phyloP scores from a whole-genome alignment of 305 asterid species.

The Plantago rigida region DNA sequence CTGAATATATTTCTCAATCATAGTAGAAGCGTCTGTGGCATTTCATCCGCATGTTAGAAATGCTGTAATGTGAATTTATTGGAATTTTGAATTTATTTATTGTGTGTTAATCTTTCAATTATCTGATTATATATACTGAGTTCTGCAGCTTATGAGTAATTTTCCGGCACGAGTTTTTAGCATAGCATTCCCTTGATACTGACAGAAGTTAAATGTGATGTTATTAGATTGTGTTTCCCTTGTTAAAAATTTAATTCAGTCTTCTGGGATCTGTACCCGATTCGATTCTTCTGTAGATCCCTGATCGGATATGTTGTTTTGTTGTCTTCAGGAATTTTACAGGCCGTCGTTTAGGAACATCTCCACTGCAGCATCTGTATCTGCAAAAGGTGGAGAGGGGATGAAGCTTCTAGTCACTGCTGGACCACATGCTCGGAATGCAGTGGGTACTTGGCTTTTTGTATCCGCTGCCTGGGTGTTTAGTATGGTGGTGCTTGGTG shows the following conservation, averaged over 20 bases:
- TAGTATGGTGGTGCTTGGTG: slow-evolving; percentile 92
- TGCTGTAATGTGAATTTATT: too few relatives aligned
- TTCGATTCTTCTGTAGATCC: background rate
- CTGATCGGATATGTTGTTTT: background rate
- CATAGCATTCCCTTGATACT: background rate
- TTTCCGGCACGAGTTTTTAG: background rate
- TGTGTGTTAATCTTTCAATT: background rate
- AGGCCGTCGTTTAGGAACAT: slow-evolving; percentile 39
- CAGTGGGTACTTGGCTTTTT: slow-evolving; percentile 81
- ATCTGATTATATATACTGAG: background rate
- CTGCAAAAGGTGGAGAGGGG: slow-evolving; percentile 41
- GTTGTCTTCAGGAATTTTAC: slow-evolving; percentile 37
- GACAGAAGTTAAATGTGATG: too few relatives aligned
- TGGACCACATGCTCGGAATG: slow-evolving; percentile 66
- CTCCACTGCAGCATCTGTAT: slow-evolving; percentile 42
- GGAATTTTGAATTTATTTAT: background rate
- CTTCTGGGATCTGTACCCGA: background rate
- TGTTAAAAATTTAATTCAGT: background rate
- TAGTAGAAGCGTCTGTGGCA: too few relatives aligned
- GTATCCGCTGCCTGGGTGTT: slow-evolving; percentile 85
- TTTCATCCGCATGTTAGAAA: too few relatives aligned
- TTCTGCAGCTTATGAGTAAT: background rate
- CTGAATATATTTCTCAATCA: background rate
- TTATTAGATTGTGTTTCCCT: too few relatives aligned
- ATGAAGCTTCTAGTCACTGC: slow-evolving; percentile 66